These are phyloP conservation scores for Xylaria sp. DNA, from an alignment of 2,329 filamentous ascomycete species.

Conservation along the genomic window DNA sequence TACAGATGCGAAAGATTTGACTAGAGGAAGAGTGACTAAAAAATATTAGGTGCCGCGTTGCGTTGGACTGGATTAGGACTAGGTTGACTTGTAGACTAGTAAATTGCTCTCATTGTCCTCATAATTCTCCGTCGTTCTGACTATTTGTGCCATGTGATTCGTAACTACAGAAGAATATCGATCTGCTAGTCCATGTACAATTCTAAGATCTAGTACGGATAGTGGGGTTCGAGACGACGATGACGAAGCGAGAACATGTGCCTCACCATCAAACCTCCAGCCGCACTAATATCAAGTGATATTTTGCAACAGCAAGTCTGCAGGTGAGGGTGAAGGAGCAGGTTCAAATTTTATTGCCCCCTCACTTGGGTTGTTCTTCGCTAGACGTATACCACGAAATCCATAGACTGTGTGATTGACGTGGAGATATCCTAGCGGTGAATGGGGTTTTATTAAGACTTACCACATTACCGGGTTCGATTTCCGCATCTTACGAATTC, in stretches of 20 bases:
- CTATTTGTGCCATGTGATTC: constrained; percentile 1
- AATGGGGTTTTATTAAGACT: constrained; percentile 16
- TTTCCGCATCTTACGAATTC: constrained; percentile 15
- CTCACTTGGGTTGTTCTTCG: constrained; percentile 75
- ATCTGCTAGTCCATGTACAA: too few relatives aligned
- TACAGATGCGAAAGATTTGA: constrained; percentile 27
- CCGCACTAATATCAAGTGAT: constrained; percentile 66
- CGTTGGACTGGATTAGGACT: constrained; percentile 31
- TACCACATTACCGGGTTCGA: constrained; percentile 23
- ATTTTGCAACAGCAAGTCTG: constrained; percentile 78
- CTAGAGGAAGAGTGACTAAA: constrained; percentile 23
- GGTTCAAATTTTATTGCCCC: constrained; percentile 58
- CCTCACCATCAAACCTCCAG: constrained; percentile 88
- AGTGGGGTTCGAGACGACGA: not conserved
- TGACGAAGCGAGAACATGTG: constrained; percentile 61
- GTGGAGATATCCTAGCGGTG: constrained; percentile 89
- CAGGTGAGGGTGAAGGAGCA: constrained; percentile 73
- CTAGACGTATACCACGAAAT: constrained; percentile 94
- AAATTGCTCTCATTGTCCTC: constrained; percentile 18
- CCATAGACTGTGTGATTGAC: constrained; percentile 77
- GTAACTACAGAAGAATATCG: not conserved
- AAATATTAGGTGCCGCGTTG: constrained; percentile 25
- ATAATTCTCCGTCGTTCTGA: not conserved
- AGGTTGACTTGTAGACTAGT: constrained; percentile 30
- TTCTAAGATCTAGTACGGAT: not conserved